Evolutionary conservation across 768 basidiomycete genomes (phyloP), one percentile per base, ranked within the genome.

Genomic region (Boletellus sp.): DNA sequence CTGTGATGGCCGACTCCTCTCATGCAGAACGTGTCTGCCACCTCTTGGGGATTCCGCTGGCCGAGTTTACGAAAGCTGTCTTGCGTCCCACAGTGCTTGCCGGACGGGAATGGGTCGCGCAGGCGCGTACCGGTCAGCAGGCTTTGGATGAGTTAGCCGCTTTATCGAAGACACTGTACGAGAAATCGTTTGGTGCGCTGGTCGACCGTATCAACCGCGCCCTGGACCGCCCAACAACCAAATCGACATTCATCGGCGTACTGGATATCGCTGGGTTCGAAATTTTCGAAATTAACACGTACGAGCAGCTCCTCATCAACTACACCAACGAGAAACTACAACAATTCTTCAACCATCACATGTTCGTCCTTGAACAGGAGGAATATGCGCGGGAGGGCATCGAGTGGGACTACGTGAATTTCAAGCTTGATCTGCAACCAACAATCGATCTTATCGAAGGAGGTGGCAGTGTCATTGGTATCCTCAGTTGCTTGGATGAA

Each of bases 211-310:
- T 99, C 68, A 99, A 99, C 67, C 82, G 83, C 24, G 94, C 94
- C 1, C 78, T 99, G 4, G 95, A 97, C 62, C 81, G 95, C 3
- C 95, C 95, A 2, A 87, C 90, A 3, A 87, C 87, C 37, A 90
- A 94, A 71, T 83, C 87, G 8, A 89, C 90, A 2, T 99, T 97
- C 68, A 98, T 99, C 53, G 96, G 96, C 37, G 96, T 99, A 9
- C 79, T 99, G 28, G 96, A 99, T 80, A 99, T 99, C 45, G 96
- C 96, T 7, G 96, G 96, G 9, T 99, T 99, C 71, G 96, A 99
- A 70, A 99, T 99, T 53, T 90, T 91, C 72, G 88, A 90, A 47
- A 76, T 86, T 60, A 97, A 97, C 67, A 87, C 87, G 9, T 99
- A 97, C 67, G 96, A 99, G 62, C 96, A 99, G 67, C 80, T 99